Evolutionary conservation across 1,139 yeast genomes (phyloP), one percentile per base, ranked within the genome.

Genomic region (Yamadazyma dushanensis): DNA sequence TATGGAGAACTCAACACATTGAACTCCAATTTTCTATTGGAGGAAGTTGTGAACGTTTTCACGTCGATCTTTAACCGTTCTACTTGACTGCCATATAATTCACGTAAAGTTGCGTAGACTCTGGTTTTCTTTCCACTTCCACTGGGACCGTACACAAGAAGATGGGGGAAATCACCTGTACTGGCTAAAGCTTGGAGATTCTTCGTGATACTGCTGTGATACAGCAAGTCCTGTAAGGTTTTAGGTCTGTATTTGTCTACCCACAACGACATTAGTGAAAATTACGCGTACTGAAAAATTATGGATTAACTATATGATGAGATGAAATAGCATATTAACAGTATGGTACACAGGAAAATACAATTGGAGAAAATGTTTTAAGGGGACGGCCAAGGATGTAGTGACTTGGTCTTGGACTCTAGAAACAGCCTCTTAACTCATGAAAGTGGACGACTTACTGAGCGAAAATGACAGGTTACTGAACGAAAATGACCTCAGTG

Each of bases 41-140:
- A 73, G 3, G 88, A 70, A 0, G 95, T 82, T 19, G 79, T 79
- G 57, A 92, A 87, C 3, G 85, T 80, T 49, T 95, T 83, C 26
- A 90, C 86, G 54, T 90, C 97, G 37, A 92, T 89, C 60, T 89
- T 90, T 65, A 92, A 73, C 54, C 61, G 83, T 46, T 86, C 92
- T 16, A 86, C 89, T 38, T 83, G 85, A 3, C 83, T 61, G 1
- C 97, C 97, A 54, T 83, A 92, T 35, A 92, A 71, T 51, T 87
- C 90, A 40, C 80, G 73, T 37, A 92, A 64, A 3, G 95, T 73
- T 8, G 95, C 81, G 61, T 89, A 76, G 13, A 90, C 87, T 49
- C 98, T 76, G 3, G 98, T 94, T 67, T 92, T 94, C 59, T 92
- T 92, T 41, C 99, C 99, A 13, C 96, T 86, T 5, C 99, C 99